Base-by-base conservation (phyloP, 2,329 filamentous ascomycete genomes). In the Xylaria sp. region DNA sequence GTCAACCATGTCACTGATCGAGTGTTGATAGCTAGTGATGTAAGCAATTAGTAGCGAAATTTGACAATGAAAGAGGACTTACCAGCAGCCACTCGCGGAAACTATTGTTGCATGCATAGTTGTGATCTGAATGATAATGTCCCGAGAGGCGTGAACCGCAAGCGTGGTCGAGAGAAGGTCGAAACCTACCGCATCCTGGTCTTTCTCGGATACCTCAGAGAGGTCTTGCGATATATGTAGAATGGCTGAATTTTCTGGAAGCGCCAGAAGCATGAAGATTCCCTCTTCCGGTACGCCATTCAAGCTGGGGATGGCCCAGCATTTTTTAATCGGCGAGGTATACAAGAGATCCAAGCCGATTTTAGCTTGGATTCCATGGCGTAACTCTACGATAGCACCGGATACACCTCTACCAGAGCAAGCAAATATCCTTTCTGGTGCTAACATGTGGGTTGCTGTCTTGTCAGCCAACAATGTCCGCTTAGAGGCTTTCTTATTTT, bases 281-380 rank as follows among this genome's bases (percentile, higher is more conserved):
- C 79, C 77, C n/a, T 74, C 69, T 5, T 77, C 74, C n/a, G 53
- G 40, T 9, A 47, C 53, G 2, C 69, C 69, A 8, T 71, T 54
- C 13, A 74, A 70, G 29, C 74, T 73, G 0, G 77, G 78, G 37
- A 90, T 82, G 13, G 85, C 80, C 87, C 88, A 91, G 18, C 83
- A 84, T 57, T 84, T 81, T 60, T 82, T 84, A 37, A 88, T 82
- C 1, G 83, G 81, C 6, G 81, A 80, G 8, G 80, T 81, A 51
- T 83, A 85, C 25, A 87, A 84, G 12, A 89, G 81, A 25, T 89
- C 86, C 5, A 88, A 74, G 1, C 87, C 88, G 71, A 93, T 88
- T 65, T 86, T 88, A 21, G 91, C 92, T 74, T 92, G 88, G 32
- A 93, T 81, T 3, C 93, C 92, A 78, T 89, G 84, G 70, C 91